Percentiles rank a stretch among this genome's conserved stretches.
Evolutionary conservation across 2,329 filamentous ascomycete genomes (phyloP).

Genomic region (Hypoxylon sp.): DNA sequence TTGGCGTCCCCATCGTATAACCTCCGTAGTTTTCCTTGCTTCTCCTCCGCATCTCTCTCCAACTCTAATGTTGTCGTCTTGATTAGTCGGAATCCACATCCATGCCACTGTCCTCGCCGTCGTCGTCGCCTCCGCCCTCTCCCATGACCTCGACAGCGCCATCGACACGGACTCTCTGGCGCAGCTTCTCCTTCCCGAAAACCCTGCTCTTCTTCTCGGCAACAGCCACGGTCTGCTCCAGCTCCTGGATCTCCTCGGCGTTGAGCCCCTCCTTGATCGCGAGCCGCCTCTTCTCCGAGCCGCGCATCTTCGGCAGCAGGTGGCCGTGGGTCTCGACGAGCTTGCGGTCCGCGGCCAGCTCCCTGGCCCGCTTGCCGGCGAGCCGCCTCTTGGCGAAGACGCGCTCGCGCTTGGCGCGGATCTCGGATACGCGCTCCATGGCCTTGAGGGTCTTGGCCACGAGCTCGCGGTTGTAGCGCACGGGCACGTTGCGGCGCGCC

Average conservation of each 20-base stretch:
- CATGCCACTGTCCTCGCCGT: slow-evolving; percentile 49
- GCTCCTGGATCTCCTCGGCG: slow-evolving; percentile 53
- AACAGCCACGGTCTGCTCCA: slow-evolving; percentile 48
- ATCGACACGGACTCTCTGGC: slow-evolving; percentile 55
- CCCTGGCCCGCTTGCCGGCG: slow-evolving; percentile 87
- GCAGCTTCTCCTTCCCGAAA: slow-evolving; percentile 57
- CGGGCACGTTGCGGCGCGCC: slow-evolving; percentile 90
- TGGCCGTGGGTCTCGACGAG: slow-evolving; percentile 93
- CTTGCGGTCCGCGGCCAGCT: slow-evolving; percentile 84
- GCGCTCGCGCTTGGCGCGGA: slow-evolving; percentile 84
- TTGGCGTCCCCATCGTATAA: slow-evolving; percentile 35
- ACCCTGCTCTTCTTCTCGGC: slow-evolving; percentile 52
- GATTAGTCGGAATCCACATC: slow-evolving; percentile 57
- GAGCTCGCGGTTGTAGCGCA: slow-evolving; percentile 95
- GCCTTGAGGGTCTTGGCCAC: slow-evolving; percentile 88
- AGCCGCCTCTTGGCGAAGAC: slow-evolving; percentile 95
- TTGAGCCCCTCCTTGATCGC: slow-evolving; percentile 55
- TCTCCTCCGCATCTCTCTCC: not conserved
- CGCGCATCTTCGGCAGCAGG: slow-evolving; percentile 80
- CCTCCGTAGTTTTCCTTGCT: slow-evolving; percentile 1
- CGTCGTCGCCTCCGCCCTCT: slow-evolving; percentile 44
- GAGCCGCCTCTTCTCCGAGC: slow-evolving; percentile 70
- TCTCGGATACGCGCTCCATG: slow-evolving; percentile 91
- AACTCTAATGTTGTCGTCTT: slow-evolving; percentile 4
- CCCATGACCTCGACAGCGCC: slow-evolving; percentile 59